These are phyloP conservation scores for Melocanna baccifera DNA, from an alignment of 176 grass and related monocot genomes.

Conservation along the genomic window DNA sequence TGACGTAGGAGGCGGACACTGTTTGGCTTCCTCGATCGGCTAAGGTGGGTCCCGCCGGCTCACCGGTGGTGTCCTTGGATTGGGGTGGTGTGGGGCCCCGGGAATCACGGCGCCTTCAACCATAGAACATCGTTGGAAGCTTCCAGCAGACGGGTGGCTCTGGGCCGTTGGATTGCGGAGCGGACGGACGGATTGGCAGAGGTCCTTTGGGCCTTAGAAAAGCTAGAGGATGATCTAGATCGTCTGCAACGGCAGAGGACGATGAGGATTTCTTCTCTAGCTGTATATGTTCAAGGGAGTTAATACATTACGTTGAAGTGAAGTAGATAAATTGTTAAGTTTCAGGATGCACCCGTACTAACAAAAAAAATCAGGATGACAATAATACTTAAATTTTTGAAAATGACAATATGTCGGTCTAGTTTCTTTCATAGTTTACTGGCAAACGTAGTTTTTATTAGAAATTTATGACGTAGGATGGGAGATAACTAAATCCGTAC, in stretches of 20 bases:
- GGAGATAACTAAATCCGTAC: too few relatives aligned
- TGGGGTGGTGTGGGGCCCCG: not conserved
- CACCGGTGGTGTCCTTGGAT: constrained; percentile 21
- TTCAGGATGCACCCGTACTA: too few relatives aligned
- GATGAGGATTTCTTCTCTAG: not conserved
- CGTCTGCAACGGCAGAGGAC: not conserved
- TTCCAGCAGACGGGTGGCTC: not conserved
- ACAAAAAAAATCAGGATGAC: too few relatives aligned
- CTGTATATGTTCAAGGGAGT: not conserved
- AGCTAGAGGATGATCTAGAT: not conserved
- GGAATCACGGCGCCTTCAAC: constrained; percentile 36
- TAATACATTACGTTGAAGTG: too few relatives aligned
- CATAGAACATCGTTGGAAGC: constrained; percentile 27
- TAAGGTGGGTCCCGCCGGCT: constrained; percentile 46
- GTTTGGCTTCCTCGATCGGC: constrained; percentile 33
- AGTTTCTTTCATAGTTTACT: too few relatives aligned
- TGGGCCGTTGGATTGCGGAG: not conserved
- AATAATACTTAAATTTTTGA: too few relatives aligned
- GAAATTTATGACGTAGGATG: too few relatives aligned
- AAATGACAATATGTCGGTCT: too few relatives aligned
- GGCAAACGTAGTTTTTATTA: too few relatives aligned
- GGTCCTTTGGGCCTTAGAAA: not conserved
- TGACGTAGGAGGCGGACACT: constrained; percentile 16
- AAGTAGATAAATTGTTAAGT: too few relatives aligned
- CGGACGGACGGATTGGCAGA: not conserved